Conservation (phyloP, 2,329 filamentous ascomycete species). For the Ascochyta pisi region DNA sequence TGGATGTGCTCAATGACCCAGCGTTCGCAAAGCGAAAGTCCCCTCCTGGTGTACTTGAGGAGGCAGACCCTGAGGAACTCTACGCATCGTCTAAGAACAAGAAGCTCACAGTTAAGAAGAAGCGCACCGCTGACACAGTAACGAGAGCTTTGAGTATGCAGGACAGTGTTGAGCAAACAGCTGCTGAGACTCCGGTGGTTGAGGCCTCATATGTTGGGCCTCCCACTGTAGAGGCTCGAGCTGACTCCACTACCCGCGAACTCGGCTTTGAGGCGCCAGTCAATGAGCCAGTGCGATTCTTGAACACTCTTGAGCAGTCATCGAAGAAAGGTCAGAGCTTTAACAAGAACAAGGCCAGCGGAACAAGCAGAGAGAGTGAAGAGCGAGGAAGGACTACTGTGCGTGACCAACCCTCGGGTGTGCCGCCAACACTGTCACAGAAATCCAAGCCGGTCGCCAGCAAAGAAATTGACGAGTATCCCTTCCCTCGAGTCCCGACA, state of each 20-base stretch:
- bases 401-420: neutral
- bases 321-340: constrained; percentile 1
- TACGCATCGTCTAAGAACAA: constrained; percentile 51
- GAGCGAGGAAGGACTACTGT: constrained; percentile 8
- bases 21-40: constrained; percentile 45
- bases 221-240: constrained; percentile 44
- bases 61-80: constrained; percentile 46
- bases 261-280: constrained; percentile 1
- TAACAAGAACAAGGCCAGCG: neutral
- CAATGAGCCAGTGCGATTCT: neutral
- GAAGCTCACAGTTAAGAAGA: constrained; percentile 56
- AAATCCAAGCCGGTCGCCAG: neutral
- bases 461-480: constrained; percentile 31
- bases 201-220: constrained; percentile 40
- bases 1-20: constrained; percentile 47
- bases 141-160: constrained; percentile 19
- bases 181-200: constrained; percentile 41
- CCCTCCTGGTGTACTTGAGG: constrained; percentile 43
- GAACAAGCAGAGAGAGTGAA: neutral
- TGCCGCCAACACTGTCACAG: neutral
- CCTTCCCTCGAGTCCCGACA: constrained; percentile 33
- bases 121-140: constrained; percentile 20
- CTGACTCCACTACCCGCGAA: constrained; percentile 30
- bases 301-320: constrained; percentile 2
- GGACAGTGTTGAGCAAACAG: constrained; percentile 39